Conservation (phyloP, 1,139 yeast species). For the Yamadazyma jaroonii region DNA sequence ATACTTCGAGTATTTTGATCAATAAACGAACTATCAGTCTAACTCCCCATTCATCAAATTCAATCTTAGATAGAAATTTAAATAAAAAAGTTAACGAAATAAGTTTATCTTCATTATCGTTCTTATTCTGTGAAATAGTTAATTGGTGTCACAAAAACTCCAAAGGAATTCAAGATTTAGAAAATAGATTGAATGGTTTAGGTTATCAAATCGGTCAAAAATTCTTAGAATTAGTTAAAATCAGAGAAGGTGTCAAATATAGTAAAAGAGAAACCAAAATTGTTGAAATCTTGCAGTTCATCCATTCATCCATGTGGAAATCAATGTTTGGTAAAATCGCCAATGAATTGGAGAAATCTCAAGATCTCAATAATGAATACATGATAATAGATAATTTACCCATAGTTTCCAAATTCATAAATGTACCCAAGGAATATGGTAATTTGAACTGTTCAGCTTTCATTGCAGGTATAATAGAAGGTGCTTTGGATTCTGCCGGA, state of each 20-base stretch:
- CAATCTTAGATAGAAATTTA: conserved; percentile 66
- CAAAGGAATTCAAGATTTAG: conserved; percentile 75
- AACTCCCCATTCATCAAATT: conserved; percentile 29
- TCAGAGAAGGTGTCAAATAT: conserved; percentile 56
- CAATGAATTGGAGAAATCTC: conserved; percentile 84
- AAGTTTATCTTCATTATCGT: conserved; percentile 63
- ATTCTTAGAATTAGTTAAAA: conserved; percentile 39
- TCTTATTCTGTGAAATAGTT: conserved; percentile 70
- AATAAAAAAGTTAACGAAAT: conserved; percentile 66
- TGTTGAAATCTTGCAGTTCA: conserved; percentile 77
- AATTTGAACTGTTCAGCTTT: conserved; percentile 82
- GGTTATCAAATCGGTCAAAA: conserved; percentile 67
- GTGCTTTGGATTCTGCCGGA: conserved; percentile 76
- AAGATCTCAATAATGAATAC: conserved; percentile 77
- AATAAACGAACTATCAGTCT: conserved; percentile 32
- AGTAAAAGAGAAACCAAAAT: conserved; percentile 71
- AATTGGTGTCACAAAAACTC: conserved; percentile 63
- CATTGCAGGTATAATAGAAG: conserved; percentile 89
- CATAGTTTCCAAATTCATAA: conserved; percentile 68
- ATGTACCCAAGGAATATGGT: conserved; percentile 78
- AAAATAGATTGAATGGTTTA: conserved; percentile 65
- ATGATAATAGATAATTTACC: conserved; percentile 87
- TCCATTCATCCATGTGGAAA: conserved; percentile 82
- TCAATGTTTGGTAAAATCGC: conserved; percentile 79
- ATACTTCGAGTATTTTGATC: conserved; percentile 32